phyloP scores from a whole-genome alignment of 305 asterid species.

The Fraxinus greggii region DNA sequence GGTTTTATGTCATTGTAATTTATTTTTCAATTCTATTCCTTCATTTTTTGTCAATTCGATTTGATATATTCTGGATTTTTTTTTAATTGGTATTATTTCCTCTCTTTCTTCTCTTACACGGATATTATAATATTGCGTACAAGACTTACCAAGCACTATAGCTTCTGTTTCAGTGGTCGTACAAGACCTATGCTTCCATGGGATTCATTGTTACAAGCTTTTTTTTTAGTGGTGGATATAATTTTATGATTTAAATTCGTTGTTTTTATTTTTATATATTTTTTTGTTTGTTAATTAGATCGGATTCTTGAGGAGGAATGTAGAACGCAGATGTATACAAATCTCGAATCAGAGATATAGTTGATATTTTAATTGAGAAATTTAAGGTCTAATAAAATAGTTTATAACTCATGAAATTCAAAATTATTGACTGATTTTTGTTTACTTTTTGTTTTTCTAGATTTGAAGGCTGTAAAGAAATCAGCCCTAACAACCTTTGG shows the following conservation, averaged over 20 bases:
- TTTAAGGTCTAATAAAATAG: too few species aligned
- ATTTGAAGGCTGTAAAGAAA: too few species aligned
- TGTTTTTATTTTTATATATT: neutral
- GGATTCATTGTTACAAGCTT: neutral
- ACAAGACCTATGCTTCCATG: neutral
- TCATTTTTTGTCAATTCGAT: too few species aligned
- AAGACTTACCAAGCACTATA: neutral
- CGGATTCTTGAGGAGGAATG: constrained; percentile 65
- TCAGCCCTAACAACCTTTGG: too few species aligned
- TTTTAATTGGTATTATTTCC: constrained; percentile 52
- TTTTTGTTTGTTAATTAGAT: constrained; percentile 36
- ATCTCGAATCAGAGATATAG: constrained; percentile 65
- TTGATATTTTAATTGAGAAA: too few species aligned
- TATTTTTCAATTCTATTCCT: too few species aligned
- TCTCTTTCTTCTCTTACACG: neutral
- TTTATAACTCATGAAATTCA: too few species aligned
- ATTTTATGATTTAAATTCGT: neutral
- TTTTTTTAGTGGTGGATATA: neutral
- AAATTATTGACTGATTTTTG: too few species aligned
- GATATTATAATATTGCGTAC: neutral
- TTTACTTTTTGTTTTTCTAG: too few species aligned
- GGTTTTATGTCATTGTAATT: too few species aligned
- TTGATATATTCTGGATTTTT: too few species aligned
- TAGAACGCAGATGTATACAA: constrained; percentile 60
- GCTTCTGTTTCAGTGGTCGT: neutral